These are phyloP conservation scores for Trametes maxima DNA, from an alignment of 768 basidiomycete species.

Conservation along the genomic window DNA sequence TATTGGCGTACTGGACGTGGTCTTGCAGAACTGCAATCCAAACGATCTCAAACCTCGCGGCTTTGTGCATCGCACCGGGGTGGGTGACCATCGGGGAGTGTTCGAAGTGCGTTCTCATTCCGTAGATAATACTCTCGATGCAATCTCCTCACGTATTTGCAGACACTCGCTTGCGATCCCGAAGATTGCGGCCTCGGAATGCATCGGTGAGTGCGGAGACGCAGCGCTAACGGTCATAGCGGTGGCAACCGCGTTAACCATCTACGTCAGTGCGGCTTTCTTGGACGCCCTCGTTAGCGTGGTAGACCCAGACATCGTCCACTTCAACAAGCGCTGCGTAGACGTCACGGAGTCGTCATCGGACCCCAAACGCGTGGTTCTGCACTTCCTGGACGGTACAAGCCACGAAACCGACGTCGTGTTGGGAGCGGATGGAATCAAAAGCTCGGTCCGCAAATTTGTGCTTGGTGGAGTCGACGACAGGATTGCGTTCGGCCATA, in stretches of 20 bases:
- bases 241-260: neutral
- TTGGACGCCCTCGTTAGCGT: slow-evolving; percentile 50
- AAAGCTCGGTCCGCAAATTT: slow-evolving; percentile 40
- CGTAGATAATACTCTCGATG: no score
- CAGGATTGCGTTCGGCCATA: slow-evolving; percentile 45
- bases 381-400: slow-evolving; percentile 54
- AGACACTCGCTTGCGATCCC: slow-evolving; percentile 27
- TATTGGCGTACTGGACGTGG: slow-evolving; percentile 46
- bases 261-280: slow-evolving; percentile 42
- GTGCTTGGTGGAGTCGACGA: slow-evolving; percentile 35
- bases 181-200: slow-evolving; percentile 46
- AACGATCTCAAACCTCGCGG: slow-evolving; percentile 31
- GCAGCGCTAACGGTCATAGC: neutral
- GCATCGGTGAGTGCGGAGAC: slow-evolving; percentile 40
- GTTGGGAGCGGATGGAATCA: slow-evolving; percentile 44
- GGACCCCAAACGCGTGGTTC: slow-evolving; percentile 24
- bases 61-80: slow-evolving; percentile 46
- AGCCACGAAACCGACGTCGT: slow-evolving; percentile 49
- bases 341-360: slow-evolving; percentile 18
- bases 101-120: slow-evolving; percentile 41
- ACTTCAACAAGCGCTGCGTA: slow-evolving; percentile 54
- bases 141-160: neutral
- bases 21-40: slow-evolving; percentile 42
- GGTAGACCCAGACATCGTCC: slow-evolving; percentile 43
- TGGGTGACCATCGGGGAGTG: slow-evolving; percentile 44